Percentiles rank a stretch among this genome's conserved stretches.
Conservation (phyloP, 352 stramenopile genomes). For the Aphanomyces stellatus region DNA sequence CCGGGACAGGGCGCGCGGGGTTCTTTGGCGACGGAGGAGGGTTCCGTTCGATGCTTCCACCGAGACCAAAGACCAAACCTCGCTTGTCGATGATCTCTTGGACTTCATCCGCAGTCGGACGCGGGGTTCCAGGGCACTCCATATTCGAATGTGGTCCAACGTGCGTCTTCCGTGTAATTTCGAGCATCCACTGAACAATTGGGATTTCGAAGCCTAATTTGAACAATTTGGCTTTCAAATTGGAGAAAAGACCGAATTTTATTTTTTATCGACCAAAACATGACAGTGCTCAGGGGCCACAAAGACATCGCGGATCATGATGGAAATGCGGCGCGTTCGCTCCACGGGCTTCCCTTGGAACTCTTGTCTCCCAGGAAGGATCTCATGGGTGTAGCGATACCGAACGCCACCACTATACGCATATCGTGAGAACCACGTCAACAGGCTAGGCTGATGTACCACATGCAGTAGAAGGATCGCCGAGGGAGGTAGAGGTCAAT, state of each 20-base stretch:
- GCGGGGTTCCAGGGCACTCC: constrained; percentile 17
- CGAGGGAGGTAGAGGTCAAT: constrained; percentile 59
- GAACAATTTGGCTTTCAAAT: neutral
- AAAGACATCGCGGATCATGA: constrained; percentile 70
- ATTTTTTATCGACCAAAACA: too few relatives aligned
- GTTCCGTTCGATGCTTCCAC: neutral
- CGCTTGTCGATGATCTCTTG: constrained; percentile 19
- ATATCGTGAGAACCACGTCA: constrained; percentile 1
- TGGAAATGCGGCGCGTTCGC: constrained; percentile 71
- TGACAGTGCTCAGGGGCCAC: too few relatives aligned
- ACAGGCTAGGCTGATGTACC: too few relatives aligned
- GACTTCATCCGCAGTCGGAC: constrained; percentile 11
- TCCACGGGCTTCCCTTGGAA: constrained; percentile 54
- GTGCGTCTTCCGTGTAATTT: neutral
- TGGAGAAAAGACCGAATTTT: too few relatives aligned
- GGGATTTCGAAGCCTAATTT: neutral
- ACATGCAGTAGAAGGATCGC: constrained; percentile 85
- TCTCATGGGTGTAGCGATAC: constrained; percentile 83
- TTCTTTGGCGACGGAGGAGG: constrained; percentile 12
- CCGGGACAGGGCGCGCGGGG: constrained; percentile 8
- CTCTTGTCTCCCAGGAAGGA: constrained; percentile 50
- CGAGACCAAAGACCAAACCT: constrained; percentile 17
- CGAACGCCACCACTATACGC: constrained; percentile 47
- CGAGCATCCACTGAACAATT: too few relatives aligned
- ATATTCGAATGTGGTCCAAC: too few relatives aligned